phyloP scores from a whole-genome alignment of 1,139 yeast genomes.

The Taiozyma sp. region DNA sequence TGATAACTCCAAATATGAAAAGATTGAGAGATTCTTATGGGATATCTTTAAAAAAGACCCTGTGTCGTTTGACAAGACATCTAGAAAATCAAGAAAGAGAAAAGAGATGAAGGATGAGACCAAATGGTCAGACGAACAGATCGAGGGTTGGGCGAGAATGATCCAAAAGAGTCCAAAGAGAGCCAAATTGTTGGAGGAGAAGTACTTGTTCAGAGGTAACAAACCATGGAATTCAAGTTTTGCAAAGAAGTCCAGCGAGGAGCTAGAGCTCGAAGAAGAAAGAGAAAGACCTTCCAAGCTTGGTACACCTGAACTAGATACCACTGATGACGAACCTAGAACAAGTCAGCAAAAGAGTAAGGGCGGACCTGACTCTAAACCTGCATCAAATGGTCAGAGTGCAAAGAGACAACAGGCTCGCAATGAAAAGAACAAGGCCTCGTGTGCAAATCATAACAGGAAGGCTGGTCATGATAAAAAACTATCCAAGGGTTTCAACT shows the following conservation, averaged over 20 bases:
- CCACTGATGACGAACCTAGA: neutral
- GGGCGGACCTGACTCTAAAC: constrained; percentile 1
- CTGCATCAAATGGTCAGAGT: constrained; percentile 2
- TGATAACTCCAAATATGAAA: constrained; percentile 21
- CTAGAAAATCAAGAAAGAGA: constrained; percentile 51
- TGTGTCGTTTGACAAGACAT: constrained; percentile 41
- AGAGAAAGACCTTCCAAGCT: constrained; percentile 7
- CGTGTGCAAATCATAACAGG: constrained; percentile 59
- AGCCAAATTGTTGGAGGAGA: constrained; percentile 57
- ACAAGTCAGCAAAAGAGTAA: neutral
- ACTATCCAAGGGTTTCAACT: constrained; percentile 28
- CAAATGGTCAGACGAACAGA: constrained; percentile 82
- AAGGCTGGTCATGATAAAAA: constrained; percentile 59
- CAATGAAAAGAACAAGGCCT: constrained; percentile 54
- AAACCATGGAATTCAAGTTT: constrained; percentile 14
- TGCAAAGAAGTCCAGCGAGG: constrained; percentile 2
- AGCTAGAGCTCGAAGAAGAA: constrained; percentile 3
- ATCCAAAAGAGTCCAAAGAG: constrained; percentile 60
- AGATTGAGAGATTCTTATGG: constrained; percentile 54
- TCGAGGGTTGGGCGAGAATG: constrained; percentile 91
- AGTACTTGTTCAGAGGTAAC: constrained; percentile 39
- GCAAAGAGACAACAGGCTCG: constrained; percentile 34
- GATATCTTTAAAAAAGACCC: constrained; percentile 50
- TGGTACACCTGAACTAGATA: neutral
- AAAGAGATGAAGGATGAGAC: constrained; percentile 46